Percentiles rank a stretch among this genome's conserved stretches.
Evolutionary conservation across 306 rosid species (phyloP).

Genomic region (Fragaria vesca): DNA sequence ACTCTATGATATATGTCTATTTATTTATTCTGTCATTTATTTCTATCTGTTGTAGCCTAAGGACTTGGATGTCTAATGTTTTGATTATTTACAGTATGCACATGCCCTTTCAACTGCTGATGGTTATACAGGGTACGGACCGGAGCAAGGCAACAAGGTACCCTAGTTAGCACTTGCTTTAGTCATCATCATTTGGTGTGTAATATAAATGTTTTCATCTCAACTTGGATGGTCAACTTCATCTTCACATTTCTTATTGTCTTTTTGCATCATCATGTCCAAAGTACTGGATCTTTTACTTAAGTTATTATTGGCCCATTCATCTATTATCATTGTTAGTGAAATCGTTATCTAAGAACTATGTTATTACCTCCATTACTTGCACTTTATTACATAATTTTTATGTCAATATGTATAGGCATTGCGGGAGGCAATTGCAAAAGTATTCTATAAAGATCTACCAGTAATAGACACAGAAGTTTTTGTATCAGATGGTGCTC

Average conservation of each 20-base stretch:
- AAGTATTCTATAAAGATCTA: constrained; percentile 42
- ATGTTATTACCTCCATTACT: background rate
- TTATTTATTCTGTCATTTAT: background rate
- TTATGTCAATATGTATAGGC: constrained; percentile 29
- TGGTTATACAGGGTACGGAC: constrained; percentile 76
- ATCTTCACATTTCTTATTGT: background rate
- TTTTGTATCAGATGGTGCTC: constrained; percentile 77
- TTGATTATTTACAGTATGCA: constrained; percentile 52
- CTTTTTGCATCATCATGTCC: background rate
- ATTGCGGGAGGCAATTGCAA: constrained; percentile 59
- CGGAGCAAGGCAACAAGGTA: constrained; percentile 83
- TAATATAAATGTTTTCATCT: background rate
- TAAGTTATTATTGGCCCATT: background rate
- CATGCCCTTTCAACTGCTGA: constrained; percentile 56
- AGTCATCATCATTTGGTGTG: background rate
- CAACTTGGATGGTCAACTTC: background rate
- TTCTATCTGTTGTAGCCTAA: background rate
- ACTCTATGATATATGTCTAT: background rate
- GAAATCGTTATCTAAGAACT: background rate
- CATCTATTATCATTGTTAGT: background rate
- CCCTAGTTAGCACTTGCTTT: constrained; percentile 13
- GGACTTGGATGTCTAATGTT: constrained; percentile 10
- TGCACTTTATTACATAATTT: constrained; percentile 9
- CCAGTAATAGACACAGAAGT: constrained; percentile 52
- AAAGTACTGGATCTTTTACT: background rate